These are phyloP conservation scores for Curvularia sp. DNA, from an alignment of 2,329 filamentous ascomycete genomes.

Conservation along the genomic window DNA sequence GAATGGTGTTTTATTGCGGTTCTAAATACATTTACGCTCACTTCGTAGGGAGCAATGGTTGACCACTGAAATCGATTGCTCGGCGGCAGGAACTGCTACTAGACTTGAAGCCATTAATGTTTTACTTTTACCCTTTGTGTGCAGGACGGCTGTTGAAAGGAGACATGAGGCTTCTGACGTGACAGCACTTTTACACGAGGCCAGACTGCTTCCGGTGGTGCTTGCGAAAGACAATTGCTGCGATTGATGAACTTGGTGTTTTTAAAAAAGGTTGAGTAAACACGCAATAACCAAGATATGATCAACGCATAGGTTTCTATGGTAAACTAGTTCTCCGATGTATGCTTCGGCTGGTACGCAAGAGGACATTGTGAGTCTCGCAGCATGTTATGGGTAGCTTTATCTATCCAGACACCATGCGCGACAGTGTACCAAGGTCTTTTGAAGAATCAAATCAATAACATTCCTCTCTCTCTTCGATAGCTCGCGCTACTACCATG, in stretches of 20 bases:
- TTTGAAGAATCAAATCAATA: no score
- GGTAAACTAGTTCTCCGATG: no score
- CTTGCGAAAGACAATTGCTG: slow-evolving; percentile 12
- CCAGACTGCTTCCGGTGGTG: slow-evolving; percentile 12
- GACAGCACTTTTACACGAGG: neutral
- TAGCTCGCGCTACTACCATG: neutral
- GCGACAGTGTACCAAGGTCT: neutral
- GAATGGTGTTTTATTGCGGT: neutral
- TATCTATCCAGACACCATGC: neutral
- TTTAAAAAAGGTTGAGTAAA: neutral
- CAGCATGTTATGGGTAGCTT: neutral
- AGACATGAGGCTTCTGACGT: neutral
- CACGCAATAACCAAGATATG: no score
- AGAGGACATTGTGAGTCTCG: no score
- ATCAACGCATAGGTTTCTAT: no score
- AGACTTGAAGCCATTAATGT: no score
- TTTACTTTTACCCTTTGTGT: neutral
- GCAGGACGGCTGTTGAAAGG: neutral
- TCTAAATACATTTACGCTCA: neutral
- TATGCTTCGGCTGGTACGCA: no score
- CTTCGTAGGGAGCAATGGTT: neutral
- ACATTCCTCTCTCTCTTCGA: neutral
- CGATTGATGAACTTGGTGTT: neutral
- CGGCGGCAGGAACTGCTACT: neutral
- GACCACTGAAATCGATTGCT: neutral